These are phyloP conservation scores for Aspergillus proliferans DNA, from an alignment of 2,329 filamentous ascomycete genomes.

Conservation along the genomic window DNA sequence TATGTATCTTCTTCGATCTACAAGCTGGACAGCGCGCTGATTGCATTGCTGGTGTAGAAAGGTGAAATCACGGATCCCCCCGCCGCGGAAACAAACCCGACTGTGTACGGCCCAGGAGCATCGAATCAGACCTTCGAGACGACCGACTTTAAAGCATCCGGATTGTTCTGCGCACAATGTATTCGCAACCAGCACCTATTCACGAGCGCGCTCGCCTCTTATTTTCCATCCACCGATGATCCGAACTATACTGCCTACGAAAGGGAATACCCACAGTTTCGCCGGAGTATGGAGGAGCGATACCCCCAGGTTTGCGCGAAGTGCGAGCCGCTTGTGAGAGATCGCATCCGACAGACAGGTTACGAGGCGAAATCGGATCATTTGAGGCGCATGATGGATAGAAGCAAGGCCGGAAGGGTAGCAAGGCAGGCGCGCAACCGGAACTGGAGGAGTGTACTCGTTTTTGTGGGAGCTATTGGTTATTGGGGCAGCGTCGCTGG, in stretches of 20 bases:
- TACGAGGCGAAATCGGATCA: conserved; percentile 83
- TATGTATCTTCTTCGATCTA: conserved; percentile 36
- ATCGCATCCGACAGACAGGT: conserved; percentile 61
- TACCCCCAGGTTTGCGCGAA: conserved; percentile 84
- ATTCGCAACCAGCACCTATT: conserved; percentile 83
- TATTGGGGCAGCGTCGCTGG: conserved; percentile 39
- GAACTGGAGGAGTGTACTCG: conserved; percentile 41
- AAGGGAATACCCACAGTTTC: conserved; percentile 62
- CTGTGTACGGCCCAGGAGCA: conserved; percentile 26
- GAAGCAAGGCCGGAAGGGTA: conserved; percentile 39
- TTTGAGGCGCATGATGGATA: conserved; percentile 67
- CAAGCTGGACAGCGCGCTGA: conserved; percentile 14
- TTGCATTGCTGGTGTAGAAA: conserved; percentile 47
- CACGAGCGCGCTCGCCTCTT: conserved; percentile 69
- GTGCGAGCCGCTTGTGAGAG: conserved; percentile 69
- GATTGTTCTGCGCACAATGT: conserved; percentile 68
- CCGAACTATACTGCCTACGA: conserved; percentile 65
- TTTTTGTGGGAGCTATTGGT: conserved; percentile 36
- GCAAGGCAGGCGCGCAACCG: conserved; percentile 27
- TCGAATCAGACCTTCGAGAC: conserved; percentile 42
- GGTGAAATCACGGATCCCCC: conserved; percentile 88
- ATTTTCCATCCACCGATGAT: conserved; percentile 61
- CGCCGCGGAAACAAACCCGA: conserved; percentile 49
- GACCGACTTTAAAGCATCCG: conserved; percentile 27
- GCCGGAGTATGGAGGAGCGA: conserved; percentile 65